These are phyloP conservation scores for Neopestalotiopsis sp. DNA, from an alignment of 2,329 filamentous ascomycete species.

Conservation along the genomic window DNA sequence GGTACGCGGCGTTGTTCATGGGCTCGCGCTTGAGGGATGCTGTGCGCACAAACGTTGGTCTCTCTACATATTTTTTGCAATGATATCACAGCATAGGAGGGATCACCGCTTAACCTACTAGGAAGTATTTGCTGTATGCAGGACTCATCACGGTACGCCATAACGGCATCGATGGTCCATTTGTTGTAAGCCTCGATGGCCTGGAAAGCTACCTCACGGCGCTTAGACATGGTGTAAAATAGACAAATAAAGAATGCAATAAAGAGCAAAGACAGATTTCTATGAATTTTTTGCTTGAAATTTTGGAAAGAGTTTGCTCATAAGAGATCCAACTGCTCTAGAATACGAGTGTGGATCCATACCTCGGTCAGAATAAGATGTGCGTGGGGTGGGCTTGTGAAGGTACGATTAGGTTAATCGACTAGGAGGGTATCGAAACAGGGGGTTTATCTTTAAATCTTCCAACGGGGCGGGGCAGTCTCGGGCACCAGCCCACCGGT, in stretches of 20 bases:
- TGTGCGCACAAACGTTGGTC: neutral
- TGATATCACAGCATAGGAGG: too few species aligned
- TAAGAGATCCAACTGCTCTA: too few species aligned
- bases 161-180: constrained; percentile 12
- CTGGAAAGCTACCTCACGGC: neutral
- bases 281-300: neutral
- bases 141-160: neutral
- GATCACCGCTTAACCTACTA: too few species aligned
- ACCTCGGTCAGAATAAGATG: neutral
- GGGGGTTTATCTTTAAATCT: neutral
- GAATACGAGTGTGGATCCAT: neutral
- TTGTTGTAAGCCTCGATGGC: constrained; percentile 1
- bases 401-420: neutral
- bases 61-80: too few species aligned
- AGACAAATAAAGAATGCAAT: neutral
- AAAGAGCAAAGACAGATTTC: neutral
- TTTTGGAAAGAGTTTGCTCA: too few species aligned
- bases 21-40: constrained; percentile 12
- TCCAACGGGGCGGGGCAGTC: too few species aligned
- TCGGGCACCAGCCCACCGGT: too few species aligned
- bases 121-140: constrained; percentile 13
- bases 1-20: constrained; percentile 10
- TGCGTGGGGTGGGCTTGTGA: neutral
- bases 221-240: neutral
- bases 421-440: neutral